Base-by-base conservation (phyloP, 2,329 filamentous ascomycete genomes). In the Penicillium carneum region DNA sequence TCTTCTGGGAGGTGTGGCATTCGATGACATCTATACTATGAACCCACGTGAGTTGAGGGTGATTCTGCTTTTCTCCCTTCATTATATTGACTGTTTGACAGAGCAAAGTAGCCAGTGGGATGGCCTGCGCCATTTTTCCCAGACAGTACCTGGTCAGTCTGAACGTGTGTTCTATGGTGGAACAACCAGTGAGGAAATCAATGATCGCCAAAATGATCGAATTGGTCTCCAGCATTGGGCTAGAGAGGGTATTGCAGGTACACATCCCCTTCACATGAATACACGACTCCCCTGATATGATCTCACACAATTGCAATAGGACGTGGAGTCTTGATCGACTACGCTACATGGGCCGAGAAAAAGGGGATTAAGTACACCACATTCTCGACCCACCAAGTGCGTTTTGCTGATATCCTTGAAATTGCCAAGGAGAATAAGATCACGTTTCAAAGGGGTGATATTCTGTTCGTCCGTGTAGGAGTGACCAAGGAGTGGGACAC, bases 21-120 rank as follows among this genome's bases (percentile, higher is more conserved):
- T 83, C 65, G 82, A 84, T 66, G 82, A 84, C 61, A 72, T 83
- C 18, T 84, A 83, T 65, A 77, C 76, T 12, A 79, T 84, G 72
- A 84, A 84, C 62, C 81, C 82, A 6, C 82, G 77, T 79, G 69
- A 54, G 76, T 67, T 23, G 8, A 29, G 6, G 39, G 4, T 2
- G 7, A 18, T 34, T 14, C 23, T 36, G n/a, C 1, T 20, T 23
- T 38, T 20, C 18, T n/a, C 43, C 12, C 10, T 48, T 18, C 31
- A 2, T 9, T 10, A 47, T 39, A 53, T 60, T 62, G 26, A 63
- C 14, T 18, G 11, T n/a, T 7, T 36, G 20, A 47, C 57, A 75
- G 73, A 84, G 61, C 81, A 83, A 66, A 82, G 80, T 47, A 82
- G 79, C 54, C 82, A 84, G 62, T 84, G 83, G 82, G 82, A 84